A percentile compares a stretch with the other conserved stretches of the same genome.
Conservation (phyloP, 176 grass and related monocot genomes). For the Phragmites australis region DNA sequence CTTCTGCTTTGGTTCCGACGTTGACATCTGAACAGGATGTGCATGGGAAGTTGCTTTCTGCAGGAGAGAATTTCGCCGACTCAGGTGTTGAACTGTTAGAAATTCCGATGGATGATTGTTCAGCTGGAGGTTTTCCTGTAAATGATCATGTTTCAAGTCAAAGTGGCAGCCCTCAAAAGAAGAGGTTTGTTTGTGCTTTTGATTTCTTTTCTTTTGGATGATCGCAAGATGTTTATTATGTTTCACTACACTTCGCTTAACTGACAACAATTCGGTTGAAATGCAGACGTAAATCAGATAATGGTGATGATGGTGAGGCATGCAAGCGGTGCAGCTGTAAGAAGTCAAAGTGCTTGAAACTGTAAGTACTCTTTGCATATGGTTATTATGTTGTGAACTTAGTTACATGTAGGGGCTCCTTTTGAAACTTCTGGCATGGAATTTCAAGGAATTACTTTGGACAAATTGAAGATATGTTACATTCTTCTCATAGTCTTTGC, state of each 20-base stretch:
- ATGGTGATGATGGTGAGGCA: conserved; percentile 69
- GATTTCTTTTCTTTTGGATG: conserved; percentile 10
- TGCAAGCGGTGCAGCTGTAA: conserved; percentile 99
- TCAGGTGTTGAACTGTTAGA: conserved; percentile 39
- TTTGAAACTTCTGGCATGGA: conserved; percentile 24
- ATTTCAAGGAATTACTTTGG: conserved; percentile 3
- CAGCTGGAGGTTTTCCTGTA: conserved; percentile 50
- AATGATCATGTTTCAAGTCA: conserved; percentile 58
- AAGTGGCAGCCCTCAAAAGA: conserved; percentile 87
- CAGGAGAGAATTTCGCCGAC: conserved; percentile 51
- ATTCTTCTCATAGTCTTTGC: conserved; percentile 23
- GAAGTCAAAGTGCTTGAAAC: conserved; percentile 99
- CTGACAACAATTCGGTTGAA: conserved; percentile 23
- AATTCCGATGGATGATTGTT: conserved; percentile 50
- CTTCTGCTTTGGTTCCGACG: conserved; percentile 50
- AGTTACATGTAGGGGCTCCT: not conserved
- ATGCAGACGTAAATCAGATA: conserved; percentile 76
- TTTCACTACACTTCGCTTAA: conserved; percentile 26
- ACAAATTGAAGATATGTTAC: conserved; percentile 7
- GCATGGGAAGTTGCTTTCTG: conserved; percentile 42
- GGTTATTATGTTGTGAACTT: conserved; percentile 9
- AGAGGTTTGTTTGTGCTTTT: conserved; percentile 53
- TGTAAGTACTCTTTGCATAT: conserved; percentile 51
- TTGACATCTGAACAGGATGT: conserved; percentile 49
- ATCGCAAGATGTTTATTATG: not conserved